Percentiles rank a stretch among this genome's conserved stretches.
Evolutionary conservation across 345 rosid species (phyloP).

Genomic region (Alliaria petiolata): DNA sequence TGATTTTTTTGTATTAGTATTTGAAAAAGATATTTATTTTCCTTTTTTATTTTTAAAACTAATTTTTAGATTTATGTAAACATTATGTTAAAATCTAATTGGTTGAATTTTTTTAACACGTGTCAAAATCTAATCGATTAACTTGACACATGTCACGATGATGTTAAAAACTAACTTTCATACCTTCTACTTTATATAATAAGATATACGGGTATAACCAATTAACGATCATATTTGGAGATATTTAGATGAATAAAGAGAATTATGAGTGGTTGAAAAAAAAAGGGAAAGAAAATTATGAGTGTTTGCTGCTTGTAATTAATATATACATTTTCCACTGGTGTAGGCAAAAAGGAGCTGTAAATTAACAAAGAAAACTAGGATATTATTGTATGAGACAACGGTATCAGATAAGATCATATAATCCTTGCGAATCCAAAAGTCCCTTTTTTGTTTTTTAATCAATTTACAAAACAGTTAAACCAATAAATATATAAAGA

Average conservation of each 20-base stretch:
- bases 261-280: not conserved
- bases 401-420: conserved; percentile 17
- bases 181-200: too few relatives aligned
- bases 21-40: too few relatives aligned
- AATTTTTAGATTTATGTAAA: too few relatives aligned
- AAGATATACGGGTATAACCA: too few relatives aligned
- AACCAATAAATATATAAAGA: not conserved
- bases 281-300: not conserved
- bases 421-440: conserved; percentile 7
- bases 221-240: not conserved
- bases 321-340: not conserved
- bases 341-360: not conserved
- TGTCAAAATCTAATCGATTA: too few relatives aligned
- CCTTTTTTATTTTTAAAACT: too few relatives aligned
- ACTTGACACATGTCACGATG: too few relatives aligned
- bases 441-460: not conserved
- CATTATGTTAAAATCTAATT: too few relatives aligned
- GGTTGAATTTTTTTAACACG: too few relatives aligned
- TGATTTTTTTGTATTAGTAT: too few relatives aligned
- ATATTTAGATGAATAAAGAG: not conserved
- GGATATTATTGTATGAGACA: conserved; percentile 10
- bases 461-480: not conserved
- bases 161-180: too few relatives aligned
- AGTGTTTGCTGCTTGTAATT: not conserved
- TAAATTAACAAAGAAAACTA: not conserved